Conservation (phyloP, 78 protist genomes). For the Capsaspora owczarzaki region DNA sequence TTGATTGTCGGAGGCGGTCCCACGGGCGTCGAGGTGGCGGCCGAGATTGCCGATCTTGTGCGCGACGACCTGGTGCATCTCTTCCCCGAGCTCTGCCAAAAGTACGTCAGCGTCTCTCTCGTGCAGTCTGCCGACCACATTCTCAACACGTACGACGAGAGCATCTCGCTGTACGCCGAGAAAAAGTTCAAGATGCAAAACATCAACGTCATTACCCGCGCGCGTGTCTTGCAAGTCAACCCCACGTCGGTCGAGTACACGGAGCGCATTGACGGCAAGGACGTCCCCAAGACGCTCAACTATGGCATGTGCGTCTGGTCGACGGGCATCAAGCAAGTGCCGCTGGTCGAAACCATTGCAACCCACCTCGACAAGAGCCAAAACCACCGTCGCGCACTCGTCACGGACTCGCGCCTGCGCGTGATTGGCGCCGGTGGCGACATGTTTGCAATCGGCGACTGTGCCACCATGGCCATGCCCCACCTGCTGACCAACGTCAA, state of each 20-base stretch:
- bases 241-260: too few relatives aligned
- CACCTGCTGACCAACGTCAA: too few relatives aligned
- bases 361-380: not conserved
- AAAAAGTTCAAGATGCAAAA: not conserved
- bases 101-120: not conserved
- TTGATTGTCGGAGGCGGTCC: slow-evolving; percentile 77
- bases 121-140: slow-evolving; percentile 6
- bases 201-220: too few relatives aligned
- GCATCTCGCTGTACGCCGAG: not conserved
- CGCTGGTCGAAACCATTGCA: not conserved
- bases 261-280: too few relatives aligned
- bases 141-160: not conserved
- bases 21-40: slow-evolving; percentile 60
- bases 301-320: not conserved
- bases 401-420: not conserved
- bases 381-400: not conserved
- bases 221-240: too few relatives aligned
- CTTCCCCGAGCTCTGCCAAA: not conserved
- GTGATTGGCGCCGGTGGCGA: slow-evolving; percentile 1
- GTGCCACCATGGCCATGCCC: too few relatives aligned
- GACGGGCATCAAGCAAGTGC: slow-evolving; percentile 1
- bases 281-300: not conserved
- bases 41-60: slow-evolving; percentile 64
- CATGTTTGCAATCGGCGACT: slow-evolving; percentile 61
- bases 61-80: not conserved